phyloP scores from a whole-genome alignment of 495 filamentous ascomycete species.

The Delitschia confertaspora region DNA sequence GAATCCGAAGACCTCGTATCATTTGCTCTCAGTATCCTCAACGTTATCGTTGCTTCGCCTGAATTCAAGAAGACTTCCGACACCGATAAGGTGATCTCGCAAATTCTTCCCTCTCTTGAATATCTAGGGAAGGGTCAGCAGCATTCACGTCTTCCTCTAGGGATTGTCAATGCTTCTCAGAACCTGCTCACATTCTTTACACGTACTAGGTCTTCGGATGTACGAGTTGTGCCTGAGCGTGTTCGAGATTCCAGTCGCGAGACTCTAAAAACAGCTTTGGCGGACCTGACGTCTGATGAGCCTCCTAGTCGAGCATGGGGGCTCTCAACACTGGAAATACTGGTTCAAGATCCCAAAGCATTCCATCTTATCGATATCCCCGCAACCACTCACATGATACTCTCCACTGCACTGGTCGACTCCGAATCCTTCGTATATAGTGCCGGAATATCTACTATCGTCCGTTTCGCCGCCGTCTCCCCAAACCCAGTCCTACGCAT shows the following conservation, averaged over 20 bases:
- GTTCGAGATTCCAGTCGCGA: constrained; percentile 1
- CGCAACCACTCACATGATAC: constrained; percentile 24
- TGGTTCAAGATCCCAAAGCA: constrained; percentile 40
- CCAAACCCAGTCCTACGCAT: constrained; percentile 16
- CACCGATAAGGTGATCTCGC: not conserved
- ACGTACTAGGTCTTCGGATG: not conserved
- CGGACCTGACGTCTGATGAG: constrained; percentile 65
- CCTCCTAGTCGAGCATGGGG: constrained; percentile 73
- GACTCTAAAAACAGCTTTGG: constrained; percentile 56
- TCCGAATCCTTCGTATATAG: constrained; percentile 36
- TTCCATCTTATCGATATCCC: constrained; percentile 23
- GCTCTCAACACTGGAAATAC: constrained; percentile 55
- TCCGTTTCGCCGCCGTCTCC: constrained; percentile 11
- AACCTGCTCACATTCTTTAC: constrained; percentile 8
- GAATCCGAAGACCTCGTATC: constrained; percentile 23
- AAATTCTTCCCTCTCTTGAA: constrained; percentile 6
- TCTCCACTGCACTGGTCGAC: constrained; percentile 29
- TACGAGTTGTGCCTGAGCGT: not conserved
- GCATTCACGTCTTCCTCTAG: constrained; percentile 2
- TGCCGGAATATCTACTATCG: constrained; percentile 21
- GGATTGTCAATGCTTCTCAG: constrained; percentile 14
- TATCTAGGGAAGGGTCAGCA: constrained; percentile 8
- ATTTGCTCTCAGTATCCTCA: constrained; percentile 25
- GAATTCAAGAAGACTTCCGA: constrained; percentile 14
- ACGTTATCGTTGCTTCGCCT: constrained; percentile 12